Conservation (phyloP, 805 yeast species). For the Candida xyloterini region DNA sequence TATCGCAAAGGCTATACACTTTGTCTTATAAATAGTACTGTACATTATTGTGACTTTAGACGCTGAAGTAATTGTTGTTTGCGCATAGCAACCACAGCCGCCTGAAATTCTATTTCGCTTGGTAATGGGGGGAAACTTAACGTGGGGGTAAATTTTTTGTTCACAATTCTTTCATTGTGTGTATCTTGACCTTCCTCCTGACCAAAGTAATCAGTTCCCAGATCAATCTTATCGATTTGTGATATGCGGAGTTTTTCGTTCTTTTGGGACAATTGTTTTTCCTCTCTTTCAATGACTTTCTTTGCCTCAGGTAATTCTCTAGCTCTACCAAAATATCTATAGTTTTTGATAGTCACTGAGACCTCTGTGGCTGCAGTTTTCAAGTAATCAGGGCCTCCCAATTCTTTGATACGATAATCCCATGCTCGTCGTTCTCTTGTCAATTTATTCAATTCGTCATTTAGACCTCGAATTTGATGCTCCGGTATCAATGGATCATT, state of each 20-base stretch:
- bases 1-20: constrained; percentile 21
- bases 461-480: constrained; percentile 63
- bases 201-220: constrained; percentile 44
- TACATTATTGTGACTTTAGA: constrained; percentile 27
- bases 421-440: constrained; percentile 68
- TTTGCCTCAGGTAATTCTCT: constrained; percentile 73
- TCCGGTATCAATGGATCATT: constrained; percentile 61
- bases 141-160: background rate
- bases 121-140: constrained; percentile 33
- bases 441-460: constrained; percentile 68
- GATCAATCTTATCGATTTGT: constrained; percentile 13
- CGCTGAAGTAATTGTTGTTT: constrained; percentile 42
- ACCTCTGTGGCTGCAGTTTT: constrained; percentile 13
- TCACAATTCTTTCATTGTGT: background rate
- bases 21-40: constrained; percentile 12
- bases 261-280: constrained; percentile 17
- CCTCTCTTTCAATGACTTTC: constrained; percentile 32
- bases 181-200: background rate
- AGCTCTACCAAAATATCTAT: constrained; percentile 81
- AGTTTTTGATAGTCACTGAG: constrained; percentile 43
- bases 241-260: background rate
- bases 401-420: constrained; percentile 67
- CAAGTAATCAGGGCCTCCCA: constrained; percentile 74
- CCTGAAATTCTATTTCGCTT: constrained; percentile 38
- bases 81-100: constrained; percentile 44